phyloP scores from a whole-genome alignment of 805 yeast species.

The Metschnikowia hibisci region DNA sequence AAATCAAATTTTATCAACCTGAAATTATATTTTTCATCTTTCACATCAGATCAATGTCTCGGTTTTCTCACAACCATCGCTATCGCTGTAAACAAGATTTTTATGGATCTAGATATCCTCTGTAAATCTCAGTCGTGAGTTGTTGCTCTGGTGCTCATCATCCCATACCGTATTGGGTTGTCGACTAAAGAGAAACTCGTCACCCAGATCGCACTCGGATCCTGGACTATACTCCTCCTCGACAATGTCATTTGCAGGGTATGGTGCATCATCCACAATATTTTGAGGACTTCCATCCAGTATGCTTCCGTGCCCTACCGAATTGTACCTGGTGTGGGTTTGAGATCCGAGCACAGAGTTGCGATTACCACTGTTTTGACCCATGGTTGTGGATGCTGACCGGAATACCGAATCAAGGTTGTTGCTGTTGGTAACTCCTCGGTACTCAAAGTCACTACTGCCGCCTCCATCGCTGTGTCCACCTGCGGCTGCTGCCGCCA shows the following conservation, averaged over 20 bases:
- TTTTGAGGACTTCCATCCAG: constrained; percentile 2
- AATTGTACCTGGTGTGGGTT: constrained; percentile 16
- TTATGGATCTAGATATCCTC: constrained; percentile 15
- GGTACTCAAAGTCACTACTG: constrained; percentile 36
- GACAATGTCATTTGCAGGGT: constrained; percentile 7
- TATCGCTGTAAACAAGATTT: too few relatives aligned
- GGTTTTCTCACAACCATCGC: not conserved
- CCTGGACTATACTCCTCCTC: constrained; percentile 4
- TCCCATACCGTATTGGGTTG: constrained; percentile 12
- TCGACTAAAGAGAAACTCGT: constrained; percentile 9
- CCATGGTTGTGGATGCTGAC: constrained; percentile 10
- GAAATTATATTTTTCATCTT: not conserved
- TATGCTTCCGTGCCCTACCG: constrained; percentile 6
- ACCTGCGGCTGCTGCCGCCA: constrained; percentile 9
- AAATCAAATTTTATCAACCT: too few relatives aligned
- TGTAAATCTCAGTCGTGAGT: constrained; percentile 19
- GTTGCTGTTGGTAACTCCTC: constrained; percentile 42
- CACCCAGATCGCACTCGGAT: constrained; percentile 14
- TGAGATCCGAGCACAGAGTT: constrained; percentile 10
- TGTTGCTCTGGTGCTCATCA: constrained; percentile 15
- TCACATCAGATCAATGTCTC: constrained; percentile 1
- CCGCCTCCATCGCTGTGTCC: constrained; percentile 10
- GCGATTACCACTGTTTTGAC: constrained; percentile 9
- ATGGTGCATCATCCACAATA: constrained; percentile 4
- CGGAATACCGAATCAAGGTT: constrained; percentile 40